Evolutionary conservation across 192 early-diverging fungal genomes (phyloP), one percentile per base, ranked within the genome.

Genomic region (Jimgerdemannia lactiflua): DNA sequence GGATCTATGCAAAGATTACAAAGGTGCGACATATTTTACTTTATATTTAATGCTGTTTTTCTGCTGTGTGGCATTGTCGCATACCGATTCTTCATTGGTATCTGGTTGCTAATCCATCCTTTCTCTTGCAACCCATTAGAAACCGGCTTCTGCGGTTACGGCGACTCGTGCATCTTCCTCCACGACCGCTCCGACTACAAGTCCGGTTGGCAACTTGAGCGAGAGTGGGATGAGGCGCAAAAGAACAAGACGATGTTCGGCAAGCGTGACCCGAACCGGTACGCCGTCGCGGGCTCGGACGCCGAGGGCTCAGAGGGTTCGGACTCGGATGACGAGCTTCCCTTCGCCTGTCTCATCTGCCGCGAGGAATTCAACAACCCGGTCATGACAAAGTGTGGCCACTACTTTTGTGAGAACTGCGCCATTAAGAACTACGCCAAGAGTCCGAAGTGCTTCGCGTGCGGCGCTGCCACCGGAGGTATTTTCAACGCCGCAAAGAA

Each of bases 1-100:
- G 39, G 96, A 96, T 74, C 89, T 99, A 40, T 99, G 98, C 87
- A 99, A 99, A 83, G 98, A 99, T 86, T 99, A 98, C 86, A 98
- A 98, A 86, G 84, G 84, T 85, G 83, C 63, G 71, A 77, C 82
- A 29, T 29, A 1, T 14, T 59, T 59, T 59, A 10, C 49, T 42
- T 71, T 3, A 14, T 8, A 29, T 70, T 40, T 43, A 6, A 10
- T 20, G 44, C 4, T 67, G 63, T 63, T 20, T 42, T 49, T n/a
- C n/a, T 40, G 65, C 42, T 67, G 19, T 4, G 39, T 17, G 11
- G 17, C 29, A 20, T 49, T 4, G 18, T 67, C 20, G 41, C 20
- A 67, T 67, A 17, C 18, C 43, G 17, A 6, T 19, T 10, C 4
- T 18, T 20, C 29, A 29, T 29, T 1, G 29, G 1, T 29, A 29